Conservation (phyloP, 2,329 filamentous ascomycete species). For the Sporothrix brunneoviolacea region DNA sequence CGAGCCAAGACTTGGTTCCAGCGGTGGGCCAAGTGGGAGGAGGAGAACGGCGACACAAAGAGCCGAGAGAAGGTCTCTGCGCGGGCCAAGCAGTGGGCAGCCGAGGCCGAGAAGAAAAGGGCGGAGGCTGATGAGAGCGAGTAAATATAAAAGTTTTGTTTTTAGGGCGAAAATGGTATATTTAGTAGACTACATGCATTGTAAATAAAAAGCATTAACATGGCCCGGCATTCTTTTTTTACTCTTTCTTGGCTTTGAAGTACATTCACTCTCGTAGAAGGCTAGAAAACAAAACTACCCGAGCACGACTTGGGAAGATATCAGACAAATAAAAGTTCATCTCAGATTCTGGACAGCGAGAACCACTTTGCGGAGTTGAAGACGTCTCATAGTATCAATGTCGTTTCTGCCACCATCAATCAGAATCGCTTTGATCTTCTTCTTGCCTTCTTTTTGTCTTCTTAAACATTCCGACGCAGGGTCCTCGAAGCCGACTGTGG, state of each 20-base stretch:
- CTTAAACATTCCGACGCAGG: background rate
- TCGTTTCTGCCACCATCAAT: too few relatives aligned
- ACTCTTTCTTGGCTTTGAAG: too few relatives aligned
- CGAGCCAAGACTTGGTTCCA: slow-evolving; percentile 85
- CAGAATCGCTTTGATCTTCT: background rate
- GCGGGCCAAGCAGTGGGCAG: slow-evolving; percentile 65
- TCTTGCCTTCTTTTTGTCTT: background rate
- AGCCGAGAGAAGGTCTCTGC: slow-evolving; percentile 63
- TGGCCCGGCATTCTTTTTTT: too few relatives aligned
- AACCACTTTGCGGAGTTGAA: too few relatives aligned
- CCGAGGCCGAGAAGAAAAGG: slow-evolving; percentile 36
- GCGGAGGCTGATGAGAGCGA: slow-evolving; percentile 22
- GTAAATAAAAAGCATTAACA: background rate
- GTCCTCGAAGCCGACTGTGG: too few relatives aligned
- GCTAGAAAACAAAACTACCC: too few relatives aligned
- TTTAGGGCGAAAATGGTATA: too few relatives aligned
- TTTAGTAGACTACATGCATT: too few relatives aligned
- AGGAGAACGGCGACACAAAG: slow-evolving; percentile 62
- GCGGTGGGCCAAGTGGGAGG: slow-evolving; percentile 86
- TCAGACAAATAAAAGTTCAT: too few relatives aligned
- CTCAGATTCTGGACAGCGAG: background rate
- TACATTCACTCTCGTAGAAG: too few relatives aligned
- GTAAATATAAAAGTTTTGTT: slow-evolving; percentile 9
- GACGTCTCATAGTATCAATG: too few relatives aligned
- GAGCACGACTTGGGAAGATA: too few relatives aligned